Conservation (phyloP, 2,329 filamentous ascomycete species). For the Penicillium rolfsii region DNA sequence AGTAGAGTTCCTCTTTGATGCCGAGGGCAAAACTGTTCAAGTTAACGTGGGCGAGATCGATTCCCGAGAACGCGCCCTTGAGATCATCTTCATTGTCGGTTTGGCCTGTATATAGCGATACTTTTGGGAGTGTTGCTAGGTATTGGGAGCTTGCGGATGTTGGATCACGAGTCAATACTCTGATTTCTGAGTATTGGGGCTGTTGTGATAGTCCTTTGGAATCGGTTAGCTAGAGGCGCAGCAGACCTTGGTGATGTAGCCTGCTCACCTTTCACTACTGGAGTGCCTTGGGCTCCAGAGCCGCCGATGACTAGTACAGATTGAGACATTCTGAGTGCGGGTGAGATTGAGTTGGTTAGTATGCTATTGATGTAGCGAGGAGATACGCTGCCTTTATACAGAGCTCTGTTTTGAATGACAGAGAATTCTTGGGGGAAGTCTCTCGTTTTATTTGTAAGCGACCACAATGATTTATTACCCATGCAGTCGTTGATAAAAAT, state of each 20-base stretch:
- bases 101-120: slow-evolving; percentile 54
- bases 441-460: too few species aligned
- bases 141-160: slow-evolving; percentile 47
- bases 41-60: slow-evolving; percentile 56
- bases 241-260: slow-evolving; percentile 40
- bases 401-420: too few species aligned
- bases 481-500: too few species aligned
- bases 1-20: slow-evolving; percentile 40
- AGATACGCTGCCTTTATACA: too few species aligned
- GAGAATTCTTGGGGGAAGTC: too few species aligned
- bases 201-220: not conserved
- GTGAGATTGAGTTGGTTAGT: not conserved
- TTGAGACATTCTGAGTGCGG: not conserved
- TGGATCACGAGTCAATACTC: slow-evolving; percentile 54
- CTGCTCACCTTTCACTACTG: slow-evolving; percentile 50
- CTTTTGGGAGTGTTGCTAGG: slow-evolving; percentile 49
- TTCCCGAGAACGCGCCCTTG: slow-evolving; percentile 49
- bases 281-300: slow-evolving; percentile 57
- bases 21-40: slow-evolving; percentile 55
- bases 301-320: slow-evolving; percentile 48
- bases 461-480: too few species aligned
- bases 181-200: slow-evolving; percentile 26
- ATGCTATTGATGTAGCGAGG: too few species aligned
- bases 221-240: not conserved
- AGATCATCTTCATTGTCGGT: slow-evolving; percentile 52